Conservation (phyloP, 768 basidiomycete species). For the Xanthoconium purpureum region DNA sequence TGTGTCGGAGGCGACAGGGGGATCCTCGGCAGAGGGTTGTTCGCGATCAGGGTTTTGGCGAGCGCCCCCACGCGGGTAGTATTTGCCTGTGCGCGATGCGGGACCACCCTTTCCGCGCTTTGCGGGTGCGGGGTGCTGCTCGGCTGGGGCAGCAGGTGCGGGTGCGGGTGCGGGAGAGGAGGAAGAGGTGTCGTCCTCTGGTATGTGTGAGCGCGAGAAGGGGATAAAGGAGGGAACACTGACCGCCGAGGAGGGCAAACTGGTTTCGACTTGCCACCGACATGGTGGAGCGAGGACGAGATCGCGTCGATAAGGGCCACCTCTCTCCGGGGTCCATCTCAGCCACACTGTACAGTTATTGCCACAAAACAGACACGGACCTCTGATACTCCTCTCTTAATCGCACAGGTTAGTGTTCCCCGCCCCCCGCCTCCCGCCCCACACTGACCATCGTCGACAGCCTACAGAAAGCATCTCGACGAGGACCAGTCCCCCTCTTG, state of each 20-base stretch:
- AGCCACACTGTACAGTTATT: slow-evolving; percentile 47
- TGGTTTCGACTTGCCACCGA: slow-evolving; percentile 89
- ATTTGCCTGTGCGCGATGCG: slow-evolving; percentile 63
- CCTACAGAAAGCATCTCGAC: slow-evolving; percentile 86
- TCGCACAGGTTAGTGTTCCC: slow-evolving; percentile 46
- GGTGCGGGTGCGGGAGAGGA: slow-evolving; percentile 38
- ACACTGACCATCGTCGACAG: slow-evolving; percentile 33
- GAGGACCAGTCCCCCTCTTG: slow-evolving; percentile 68
- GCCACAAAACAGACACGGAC: slow-evolving; percentile 23
- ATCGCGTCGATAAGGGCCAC: not conserved
- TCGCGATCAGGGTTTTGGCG: slow-evolving; percentile 39
- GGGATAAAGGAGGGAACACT: slow-evolving; percentile 23
- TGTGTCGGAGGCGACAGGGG: slow-evolving; percentile 32
- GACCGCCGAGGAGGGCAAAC: slow-evolving; percentile 80
- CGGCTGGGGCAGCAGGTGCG: slow-evolving; percentile 17
- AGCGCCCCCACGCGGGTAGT: slow-evolving; percentile 65
- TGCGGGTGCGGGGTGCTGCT: slow-evolving; percentile 37
- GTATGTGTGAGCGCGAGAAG: not conserved
- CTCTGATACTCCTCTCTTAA: not conserved
- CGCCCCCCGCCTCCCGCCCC: not conserved
- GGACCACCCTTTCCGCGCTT: slow-evolving; percentile 54
- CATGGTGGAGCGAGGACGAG: slow-evolving; percentile 42
- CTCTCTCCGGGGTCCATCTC: slow-evolving; percentile 41
- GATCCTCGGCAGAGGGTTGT: slow-evolving; percentile 38
- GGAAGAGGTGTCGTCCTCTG: slow-evolving; percentile 48